Conservation (phyloP, 2,329 filamentous ascomycete genomes). For the Arthrinium puccinioides region DNA sequence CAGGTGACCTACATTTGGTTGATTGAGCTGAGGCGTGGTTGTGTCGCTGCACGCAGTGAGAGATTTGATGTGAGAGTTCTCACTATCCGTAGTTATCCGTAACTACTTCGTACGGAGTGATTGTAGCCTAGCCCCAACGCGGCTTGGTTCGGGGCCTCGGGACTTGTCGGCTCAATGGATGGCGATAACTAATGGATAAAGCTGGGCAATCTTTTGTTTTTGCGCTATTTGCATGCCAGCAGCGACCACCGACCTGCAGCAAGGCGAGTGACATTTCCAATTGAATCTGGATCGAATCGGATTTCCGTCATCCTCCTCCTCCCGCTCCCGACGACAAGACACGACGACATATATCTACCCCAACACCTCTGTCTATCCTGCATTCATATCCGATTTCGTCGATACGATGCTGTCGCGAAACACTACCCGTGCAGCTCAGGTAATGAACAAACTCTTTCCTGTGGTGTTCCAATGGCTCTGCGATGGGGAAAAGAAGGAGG, state of each 20-base stretch:
- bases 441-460: slow-evolving; percentile 26
- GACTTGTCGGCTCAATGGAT: slow-evolving; percentile 4
- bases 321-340: too few relatives aligned
- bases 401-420: slow-evolving; percentile 51
- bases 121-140: background rate
- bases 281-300: background rate
- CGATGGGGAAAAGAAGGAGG: too few relatives aligned
- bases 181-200: background rate
- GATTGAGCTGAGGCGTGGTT: too few relatives aligned
- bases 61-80: too few relatives aligned
- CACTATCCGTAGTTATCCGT: too few relatives aligned
- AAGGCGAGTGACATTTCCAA: slow-evolving; percentile 10
- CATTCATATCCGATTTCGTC: background rate
- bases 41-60: too few relatives aligned
- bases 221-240: slow-evolving; percentile 8
- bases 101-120: too few relatives aligned
- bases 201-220: slow-evolving; percentile 8
- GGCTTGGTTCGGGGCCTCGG: slow-evolving; percentile 2
- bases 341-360: too few relatives aligned
- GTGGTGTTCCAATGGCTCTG: background rate
- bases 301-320: slow-evolving; percentile 3
- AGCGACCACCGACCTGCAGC: slow-evolving; percentile 4
- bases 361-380: background rate
- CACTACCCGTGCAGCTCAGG: slow-evolving; percentile 50
- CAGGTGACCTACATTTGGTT: too few relatives aligned